phyloP scores from a whole-genome alignment of 2,329 filamentous ascomycete genomes.

The Dactylellina sp. region DNA sequence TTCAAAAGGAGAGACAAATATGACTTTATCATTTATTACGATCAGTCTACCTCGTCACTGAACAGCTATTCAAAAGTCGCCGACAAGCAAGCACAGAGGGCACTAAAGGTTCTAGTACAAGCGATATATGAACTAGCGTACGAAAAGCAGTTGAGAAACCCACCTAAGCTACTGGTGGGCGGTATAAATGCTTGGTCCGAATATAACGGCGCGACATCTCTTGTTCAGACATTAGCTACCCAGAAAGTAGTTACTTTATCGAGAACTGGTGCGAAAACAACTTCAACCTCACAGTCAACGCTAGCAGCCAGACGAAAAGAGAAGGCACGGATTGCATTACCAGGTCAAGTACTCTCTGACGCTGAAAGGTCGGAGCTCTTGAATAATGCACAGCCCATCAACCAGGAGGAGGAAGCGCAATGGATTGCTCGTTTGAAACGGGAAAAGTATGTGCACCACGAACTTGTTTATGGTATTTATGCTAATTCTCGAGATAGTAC shows the following conservation, averaged over 20 bases:
- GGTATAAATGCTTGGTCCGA: constrained; percentile 89
- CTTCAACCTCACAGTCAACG: constrained; percentile 65
- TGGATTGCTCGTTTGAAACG: constrained; percentile 82
- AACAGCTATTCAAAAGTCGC: constrained; percentile 60
- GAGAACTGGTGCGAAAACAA: constrained; percentile 69
- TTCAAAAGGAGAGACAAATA: constrained; percentile 80
- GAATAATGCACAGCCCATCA: constrained; percentile 73
- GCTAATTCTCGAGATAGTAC: constrained; percentile 13
- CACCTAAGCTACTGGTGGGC: constrained; percentile 81
- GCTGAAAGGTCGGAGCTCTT: constrained; percentile 65
- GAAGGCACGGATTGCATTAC: constrained; percentile 17
- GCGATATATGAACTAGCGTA: constrained; percentile 87
- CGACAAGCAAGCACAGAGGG: constrained; percentile 66
- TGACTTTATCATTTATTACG: constrained; percentile 91
- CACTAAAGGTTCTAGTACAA: constrained; percentile 79
- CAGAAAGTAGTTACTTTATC: constrained; percentile 60
- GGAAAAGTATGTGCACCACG: constrained; percentile 69
- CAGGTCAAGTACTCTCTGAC: constrained; percentile 59
- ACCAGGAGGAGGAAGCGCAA: constrained; percentile 80
- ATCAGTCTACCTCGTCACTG: constrained; percentile 72
- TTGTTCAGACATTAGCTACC: constrained; percentile 63
- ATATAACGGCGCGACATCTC: constrained; percentile 77
- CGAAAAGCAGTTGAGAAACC: constrained; percentile 76
- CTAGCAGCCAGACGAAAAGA: constrained; percentile 69
- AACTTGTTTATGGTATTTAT: not conserved